Evolutionary conservation across 805 yeast species (phyloP).

Genomic region (Sugiyamaella boreocaroliniensis): DNA sequence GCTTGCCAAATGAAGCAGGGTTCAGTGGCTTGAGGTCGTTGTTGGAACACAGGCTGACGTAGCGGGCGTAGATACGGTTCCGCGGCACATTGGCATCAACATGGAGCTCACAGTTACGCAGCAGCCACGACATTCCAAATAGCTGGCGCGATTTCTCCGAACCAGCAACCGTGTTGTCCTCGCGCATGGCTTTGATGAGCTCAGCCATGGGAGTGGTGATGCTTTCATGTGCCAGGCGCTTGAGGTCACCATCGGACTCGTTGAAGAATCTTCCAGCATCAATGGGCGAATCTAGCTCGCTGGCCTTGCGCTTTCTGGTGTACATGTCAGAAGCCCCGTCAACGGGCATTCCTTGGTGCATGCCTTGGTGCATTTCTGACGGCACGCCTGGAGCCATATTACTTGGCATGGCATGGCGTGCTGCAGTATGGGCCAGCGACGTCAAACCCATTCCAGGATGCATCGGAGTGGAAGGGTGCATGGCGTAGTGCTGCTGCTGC

Average conservation of each 20-base stretch:
- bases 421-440: neutral
- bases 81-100: constrained; percentile 54
- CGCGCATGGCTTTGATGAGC: constrained; percentile 15
- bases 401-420: neutral
- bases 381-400: neutral
- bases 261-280: constrained; percentile 4
- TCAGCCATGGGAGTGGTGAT: constrained; percentile 13
- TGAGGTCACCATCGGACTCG: constrained; percentile 15
- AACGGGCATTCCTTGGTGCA: neutral
- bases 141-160: constrained; percentile 45
- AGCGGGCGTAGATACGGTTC: constrained; percentile 60
- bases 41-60: constrained; percentile 51
- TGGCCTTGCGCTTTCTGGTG: constrained; percentile 8
- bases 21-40: constrained; percentile 52
- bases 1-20: constrained; percentile 74
- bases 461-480: neutral
- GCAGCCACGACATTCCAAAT: constrained; percentile 76
- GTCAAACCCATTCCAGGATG: neutral
- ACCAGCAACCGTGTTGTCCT: constrained; percentile 14
- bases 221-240: constrained; percentile 11
- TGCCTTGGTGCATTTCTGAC: neutral
- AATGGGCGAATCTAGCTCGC: neutral
- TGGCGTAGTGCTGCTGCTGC: neutral
- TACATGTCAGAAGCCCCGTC: neutral
- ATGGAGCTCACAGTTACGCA: constrained; percentile 51